A percentile compares a stretch with the other conserved stretches of the same genome.
phyloP scores from a whole-genome alignment of 2,329 filamentous ascomycete genomes.

The Coniella vitis region DNA sequence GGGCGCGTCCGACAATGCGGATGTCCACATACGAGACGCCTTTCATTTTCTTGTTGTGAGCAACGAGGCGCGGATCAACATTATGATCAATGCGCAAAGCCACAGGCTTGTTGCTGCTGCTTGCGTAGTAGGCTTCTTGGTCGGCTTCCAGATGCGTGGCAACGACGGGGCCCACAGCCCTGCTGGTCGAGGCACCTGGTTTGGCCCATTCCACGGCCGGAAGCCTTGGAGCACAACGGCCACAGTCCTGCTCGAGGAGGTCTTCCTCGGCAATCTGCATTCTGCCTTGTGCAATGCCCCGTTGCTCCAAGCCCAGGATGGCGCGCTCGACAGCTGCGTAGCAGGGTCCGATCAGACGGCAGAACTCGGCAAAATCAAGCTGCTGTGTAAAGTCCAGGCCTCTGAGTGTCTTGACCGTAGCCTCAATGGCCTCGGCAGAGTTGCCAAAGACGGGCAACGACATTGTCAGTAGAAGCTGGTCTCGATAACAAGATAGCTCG shows the following conservation, averaged over 20 bases:
- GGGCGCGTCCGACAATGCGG: conserved; percentile 6
- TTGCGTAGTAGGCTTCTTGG: background rate
- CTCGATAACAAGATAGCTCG: background rate
- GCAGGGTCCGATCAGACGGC: conserved; percentile 5
- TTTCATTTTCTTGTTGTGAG: background rate
- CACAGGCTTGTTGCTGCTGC: conserved; percentile 1
- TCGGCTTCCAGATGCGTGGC: conserved; percentile 2
- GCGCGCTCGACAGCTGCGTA: conserved; percentile 10
- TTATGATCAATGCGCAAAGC: conserved; percentile 11
- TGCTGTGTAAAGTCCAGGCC: conserved; percentile 10
- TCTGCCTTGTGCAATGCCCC: background rate
- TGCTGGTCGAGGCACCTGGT: background rate
- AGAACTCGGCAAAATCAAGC: conserved; percentile 13
- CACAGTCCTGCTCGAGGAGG: background rate
- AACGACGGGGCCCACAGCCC: background rate
- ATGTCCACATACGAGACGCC: conserved; percentile 6
- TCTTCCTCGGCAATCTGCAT: background rate
- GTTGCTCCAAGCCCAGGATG: background rate
- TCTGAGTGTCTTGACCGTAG: conserved; percentile 1
- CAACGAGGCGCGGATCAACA: background rate
- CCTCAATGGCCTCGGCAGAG: background rate
- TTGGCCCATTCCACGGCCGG: conserved; percentile 3
- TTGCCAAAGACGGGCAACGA: conserved; percentile 11
- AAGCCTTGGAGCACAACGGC: background rate
- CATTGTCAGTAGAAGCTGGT: conserved; percentile 10